Conservation (phyloP, 441 rosid genomes). For the Caryocar brasiliense region DNA sequence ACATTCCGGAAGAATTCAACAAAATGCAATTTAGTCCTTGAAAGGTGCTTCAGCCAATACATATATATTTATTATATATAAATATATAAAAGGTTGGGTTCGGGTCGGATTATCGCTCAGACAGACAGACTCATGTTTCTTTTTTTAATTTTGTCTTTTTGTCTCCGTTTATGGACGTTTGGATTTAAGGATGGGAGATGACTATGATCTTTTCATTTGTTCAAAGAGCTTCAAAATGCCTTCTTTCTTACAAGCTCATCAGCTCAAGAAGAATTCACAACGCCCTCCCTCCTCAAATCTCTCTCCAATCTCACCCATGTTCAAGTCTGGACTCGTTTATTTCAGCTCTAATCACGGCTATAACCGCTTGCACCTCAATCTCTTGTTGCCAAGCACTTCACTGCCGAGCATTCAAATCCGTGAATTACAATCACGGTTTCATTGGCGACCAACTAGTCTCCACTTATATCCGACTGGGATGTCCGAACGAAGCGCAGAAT, state of each 20-base stretch:
- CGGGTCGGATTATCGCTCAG: no score
- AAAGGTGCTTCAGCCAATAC: slow-evolving; percentile 24
- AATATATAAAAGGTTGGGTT: no score
- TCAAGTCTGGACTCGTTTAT: slow-evolving; percentile 26
- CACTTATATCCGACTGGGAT: slow-evolving; percentile 26
- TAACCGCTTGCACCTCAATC: slow-evolving; percentile 32
- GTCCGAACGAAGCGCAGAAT: slow-evolving; percentile 25
- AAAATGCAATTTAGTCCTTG: slow-evolving; percentile 7
- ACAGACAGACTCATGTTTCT: no score
- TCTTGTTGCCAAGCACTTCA: slow-evolving; percentile 26
- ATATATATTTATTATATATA: no score
- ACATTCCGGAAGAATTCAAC: slow-evolving; percentile 23
- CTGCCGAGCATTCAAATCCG: slow-evolving; percentile 36
- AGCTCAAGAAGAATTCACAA: not conserved
- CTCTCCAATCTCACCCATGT: slow-evolving; percentile 3
- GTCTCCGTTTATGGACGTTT: no score
- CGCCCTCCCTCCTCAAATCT: not conserved
- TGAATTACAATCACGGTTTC: slow-evolving; percentile 52
- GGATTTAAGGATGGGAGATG: no score
- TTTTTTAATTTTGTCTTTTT: no score
- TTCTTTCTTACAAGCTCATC: not conserved
- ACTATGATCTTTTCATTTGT: no score
- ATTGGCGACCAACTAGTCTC: slow-evolving; percentile 59
- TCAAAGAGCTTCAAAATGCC: no score
- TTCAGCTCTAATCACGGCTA: slow-evolving; percentile 31